Percentiles rank a stretch among this genome's conserved stretches.
phyloP scores from a whole-genome alignment of 148 eudicot genomes.

The Silene conica region DNA sequence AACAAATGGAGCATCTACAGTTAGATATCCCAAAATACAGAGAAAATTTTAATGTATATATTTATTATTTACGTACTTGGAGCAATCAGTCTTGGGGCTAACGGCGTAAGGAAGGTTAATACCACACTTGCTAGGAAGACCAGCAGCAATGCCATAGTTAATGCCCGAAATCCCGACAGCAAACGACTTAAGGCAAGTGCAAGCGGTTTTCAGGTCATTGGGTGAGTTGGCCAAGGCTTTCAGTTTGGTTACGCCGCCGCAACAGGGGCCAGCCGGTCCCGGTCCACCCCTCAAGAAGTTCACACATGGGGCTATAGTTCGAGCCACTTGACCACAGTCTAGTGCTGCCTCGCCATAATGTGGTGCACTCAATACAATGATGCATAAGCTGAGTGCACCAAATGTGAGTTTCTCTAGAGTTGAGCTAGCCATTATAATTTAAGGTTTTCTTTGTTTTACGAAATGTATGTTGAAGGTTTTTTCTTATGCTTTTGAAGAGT shows the following conservation, averaged over 20 bases:
- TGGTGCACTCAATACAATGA: conserved; percentile 29
- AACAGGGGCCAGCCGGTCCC: conserved; percentile 15
- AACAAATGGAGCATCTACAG: not conserved
- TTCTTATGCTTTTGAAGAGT: not conserved
- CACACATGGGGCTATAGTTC: conserved; percentile 23
- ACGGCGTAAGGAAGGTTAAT: conserved; percentile 36
- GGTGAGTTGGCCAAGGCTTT: conserved; percentile 23
- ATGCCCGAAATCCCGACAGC: conserved; percentile 5
- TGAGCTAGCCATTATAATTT: conserved; percentile 19
- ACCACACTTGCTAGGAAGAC: conserved; percentile 42
- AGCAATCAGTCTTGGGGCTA: conserved; percentile 33
- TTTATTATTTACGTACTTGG: too few relatives aligned
- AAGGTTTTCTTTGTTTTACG: not conserved
- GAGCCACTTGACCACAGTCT: conserved; percentile 26
- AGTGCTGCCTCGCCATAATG: conserved; percentile 25
- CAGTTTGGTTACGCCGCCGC: conserved; percentile 25
- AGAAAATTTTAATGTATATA: too few relatives aligned
- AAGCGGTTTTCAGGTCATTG: conserved; percentile 28
- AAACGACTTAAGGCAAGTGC: conserved; percentile 31
- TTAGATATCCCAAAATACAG: not conserved
- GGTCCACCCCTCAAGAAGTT: conserved; percentile 20
- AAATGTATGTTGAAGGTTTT: not conserved
- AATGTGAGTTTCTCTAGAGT: conserved; percentile 7
- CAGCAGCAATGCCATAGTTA: conserved; percentile 20
- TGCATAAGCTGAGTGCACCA: conserved; percentile 21